Conservation (phyloP, 495 filamentous ascomycete species). For the Aspergillus avenaceus region DNA sequence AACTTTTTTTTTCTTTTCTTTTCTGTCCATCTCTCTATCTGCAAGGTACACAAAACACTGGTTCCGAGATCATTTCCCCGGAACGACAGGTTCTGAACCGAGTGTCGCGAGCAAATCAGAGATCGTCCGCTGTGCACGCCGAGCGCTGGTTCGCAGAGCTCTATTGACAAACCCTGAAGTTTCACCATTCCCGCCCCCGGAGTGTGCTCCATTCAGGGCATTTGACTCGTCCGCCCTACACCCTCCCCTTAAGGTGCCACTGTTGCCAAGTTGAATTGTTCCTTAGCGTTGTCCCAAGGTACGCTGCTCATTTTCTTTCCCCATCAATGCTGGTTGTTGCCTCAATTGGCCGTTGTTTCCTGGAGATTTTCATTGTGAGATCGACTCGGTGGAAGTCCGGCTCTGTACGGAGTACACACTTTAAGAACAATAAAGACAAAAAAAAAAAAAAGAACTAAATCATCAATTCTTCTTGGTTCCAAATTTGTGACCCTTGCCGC, state of each 20-base stretch:
- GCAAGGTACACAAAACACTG: neutral
- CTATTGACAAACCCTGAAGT: slow-evolving; percentile 1
- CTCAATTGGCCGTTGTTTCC: no score
- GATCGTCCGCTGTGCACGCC: slow-evolving; percentile 13
- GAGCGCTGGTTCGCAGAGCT: slow-evolving; percentile 12
- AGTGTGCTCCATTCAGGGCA: neutral
- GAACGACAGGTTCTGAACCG: neutral
- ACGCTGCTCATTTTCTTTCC: neutral
- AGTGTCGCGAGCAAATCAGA: slow-evolving; percentile 18
- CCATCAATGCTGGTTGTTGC: no score
- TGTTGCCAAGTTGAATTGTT: neutral
- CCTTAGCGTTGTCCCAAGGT: neutral
- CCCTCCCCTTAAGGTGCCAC: neutral
- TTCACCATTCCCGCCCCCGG: neutral
- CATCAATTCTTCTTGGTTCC: neutral
- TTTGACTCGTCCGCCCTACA: neutral
- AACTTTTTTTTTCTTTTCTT: neutral
- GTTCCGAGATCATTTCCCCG: slow-evolving; percentile 1
- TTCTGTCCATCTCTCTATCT: neutral
- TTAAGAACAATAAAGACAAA: neutral
- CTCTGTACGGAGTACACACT: neutral
- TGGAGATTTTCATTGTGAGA: no score
- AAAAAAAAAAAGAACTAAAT: neutral
- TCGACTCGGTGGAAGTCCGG: neutral
- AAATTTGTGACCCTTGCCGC: neutral